Evolutionary conservation across 2,329 filamentous ascomycete genomes (phyloP).

Genomic region (Orbilia blumenaviensis): DNA sequence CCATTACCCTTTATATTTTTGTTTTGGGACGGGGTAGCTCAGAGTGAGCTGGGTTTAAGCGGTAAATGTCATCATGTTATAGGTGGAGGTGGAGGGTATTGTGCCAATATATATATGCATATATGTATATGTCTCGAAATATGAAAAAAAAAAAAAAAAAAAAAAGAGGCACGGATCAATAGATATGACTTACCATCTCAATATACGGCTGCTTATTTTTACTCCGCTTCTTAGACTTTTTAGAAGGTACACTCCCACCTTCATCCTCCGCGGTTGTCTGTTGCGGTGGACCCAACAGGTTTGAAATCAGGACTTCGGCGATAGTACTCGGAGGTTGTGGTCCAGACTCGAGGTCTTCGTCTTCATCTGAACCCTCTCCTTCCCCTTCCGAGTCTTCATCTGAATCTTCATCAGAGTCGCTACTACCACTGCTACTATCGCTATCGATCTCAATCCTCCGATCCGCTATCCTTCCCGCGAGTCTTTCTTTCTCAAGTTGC

Average conservation of each 20-base stretch:
- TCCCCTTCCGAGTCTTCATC: slow-evolving; percentile 60
- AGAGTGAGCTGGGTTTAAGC: slow-evolving; percentile 55
- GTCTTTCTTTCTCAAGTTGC: slow-evolving; percentile 61
- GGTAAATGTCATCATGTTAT: slow-evolving; percentile 52
- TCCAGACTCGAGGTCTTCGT: neutral
- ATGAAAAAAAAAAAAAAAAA: neutral
- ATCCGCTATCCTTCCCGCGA: slow-evolving; percentile 60
- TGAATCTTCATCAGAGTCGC: slow-evolving; percentile 55
- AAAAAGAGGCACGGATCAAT: neutral
- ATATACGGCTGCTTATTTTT: slow-evolving; percentile 41
- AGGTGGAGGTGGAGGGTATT: no score
- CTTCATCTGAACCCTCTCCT: neutral
- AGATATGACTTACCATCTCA: slow-evolving; percentile 45
- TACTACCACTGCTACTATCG: slow-evolving; percentile 54
- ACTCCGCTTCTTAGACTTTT: slow-evolving; percentile 9
- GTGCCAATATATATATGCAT: no score
- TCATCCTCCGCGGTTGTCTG: neutral
- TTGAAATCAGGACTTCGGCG: slow-evolving; percentile 34
- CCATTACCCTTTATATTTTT: slow-evolving; percentile 7
- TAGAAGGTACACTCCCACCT: neutral
- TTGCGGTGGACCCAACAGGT: slow-evolving; percentile 7
- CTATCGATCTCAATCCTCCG: slow-evolving; percentile 60
- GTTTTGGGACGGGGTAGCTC: slow-evolving; percentile 35
- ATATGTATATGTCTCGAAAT: neutral
- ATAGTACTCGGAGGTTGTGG: neutral